These are phyloP conservation scores for Aspergillus arachidicola DNA, from an alignment of 2,329 filamentous ascomycete species.

Conservation along the genomic window DNA sequence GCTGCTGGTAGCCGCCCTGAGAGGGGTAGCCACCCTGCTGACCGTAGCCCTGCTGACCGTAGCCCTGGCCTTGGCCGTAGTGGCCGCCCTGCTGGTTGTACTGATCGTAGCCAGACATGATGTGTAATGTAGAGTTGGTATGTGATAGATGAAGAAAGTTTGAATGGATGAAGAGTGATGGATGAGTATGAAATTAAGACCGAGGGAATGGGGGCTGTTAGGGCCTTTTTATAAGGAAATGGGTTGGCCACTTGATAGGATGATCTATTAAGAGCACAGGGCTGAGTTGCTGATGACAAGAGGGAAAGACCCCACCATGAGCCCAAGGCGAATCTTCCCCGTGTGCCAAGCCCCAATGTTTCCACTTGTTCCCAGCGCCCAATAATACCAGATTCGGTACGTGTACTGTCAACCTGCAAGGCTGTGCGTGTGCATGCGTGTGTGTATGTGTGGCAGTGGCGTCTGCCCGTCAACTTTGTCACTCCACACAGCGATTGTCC, in stretches of 20 bases:
- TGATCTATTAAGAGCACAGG: conserved; percentile 17
- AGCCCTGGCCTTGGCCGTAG: conserved; percentile 29
- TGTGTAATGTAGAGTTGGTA: conserved; percentile 7
- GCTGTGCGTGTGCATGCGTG: neutral
- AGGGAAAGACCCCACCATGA: conserved; percentile 11
- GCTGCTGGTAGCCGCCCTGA: conserved; percentile 17
- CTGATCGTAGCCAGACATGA: conserved; percentile 33
- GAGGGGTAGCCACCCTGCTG: conserved; percentile 21
- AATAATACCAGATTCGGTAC: conserved; percentile 10
- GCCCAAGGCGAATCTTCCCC: neutral
- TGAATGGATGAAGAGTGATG: conserved; percentile 6
- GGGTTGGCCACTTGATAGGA: conserved; percentile 19
- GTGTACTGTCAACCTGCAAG: conserved; percentile 7
- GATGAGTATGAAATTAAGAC: conserved; percentile 7
- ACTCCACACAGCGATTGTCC: neutral
- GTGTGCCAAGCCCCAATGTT: conserved; percentile 14
- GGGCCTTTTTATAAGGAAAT: conserved; percentile 17
- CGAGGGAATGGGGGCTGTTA: conserved; percentile 8
- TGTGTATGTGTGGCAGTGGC: neutral
- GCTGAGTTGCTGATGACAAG: conserved; percentile 15
- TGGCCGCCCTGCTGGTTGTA: conserved; percentile 31
- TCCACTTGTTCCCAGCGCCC: conserved; percentile 3
- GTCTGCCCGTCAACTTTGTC: neutral
- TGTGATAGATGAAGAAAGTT: neutral
- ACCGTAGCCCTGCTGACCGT: conserved; percentile 22